Conservation (phyloP, 2,329 filamentous ascomycete species). For the Pseudocercospora crystallina region DNA sequence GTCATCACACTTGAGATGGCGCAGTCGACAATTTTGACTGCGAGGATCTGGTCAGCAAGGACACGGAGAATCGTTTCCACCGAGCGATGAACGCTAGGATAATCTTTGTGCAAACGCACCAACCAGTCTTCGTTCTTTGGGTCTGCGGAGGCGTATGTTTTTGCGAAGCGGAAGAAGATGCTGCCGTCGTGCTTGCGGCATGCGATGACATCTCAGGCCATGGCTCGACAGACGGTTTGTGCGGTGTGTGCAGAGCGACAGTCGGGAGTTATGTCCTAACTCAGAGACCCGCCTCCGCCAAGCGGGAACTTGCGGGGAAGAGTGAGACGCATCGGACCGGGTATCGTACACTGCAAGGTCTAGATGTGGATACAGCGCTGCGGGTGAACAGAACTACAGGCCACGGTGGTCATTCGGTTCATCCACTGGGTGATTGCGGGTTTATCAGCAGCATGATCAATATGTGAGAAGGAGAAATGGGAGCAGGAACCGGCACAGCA, state of each 20-base stretch:
- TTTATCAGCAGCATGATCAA: too few relatives aligned
- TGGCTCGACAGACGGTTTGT: neutral
- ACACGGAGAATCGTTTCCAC: neutral
- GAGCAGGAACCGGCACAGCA: too few relatives aligned
- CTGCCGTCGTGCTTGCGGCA: neutral
- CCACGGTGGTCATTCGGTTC: too few relatives aligned
- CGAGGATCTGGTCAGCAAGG: neutral
- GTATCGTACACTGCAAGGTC: too few relatives aligned
- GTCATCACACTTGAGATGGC: slow-evolving; percentile 35
- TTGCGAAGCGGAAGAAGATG: neutral
- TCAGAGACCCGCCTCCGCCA: neutral
- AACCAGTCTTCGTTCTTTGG: slow-evolving; percentile 28
- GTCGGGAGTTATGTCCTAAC: slow-evolving; percentile 12
- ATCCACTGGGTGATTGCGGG: too few relatives aligned
- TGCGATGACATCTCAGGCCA: slow-evolving; percentile 7
- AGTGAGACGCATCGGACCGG: too few relatives aligned
- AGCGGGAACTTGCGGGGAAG: too few relatives aligned
- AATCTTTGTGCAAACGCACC: slow-evolving; percentile 15
- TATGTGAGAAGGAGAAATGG: too few relatives aligned
- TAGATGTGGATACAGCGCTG: too few relatives aligned
- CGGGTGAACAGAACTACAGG: too few relatives aligned
- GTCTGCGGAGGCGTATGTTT: slow-evolving; percentile 7
- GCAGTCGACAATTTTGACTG: slow-evolving; percentile 30
- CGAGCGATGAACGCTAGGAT: too few relatives aligned
- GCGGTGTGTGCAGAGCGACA: neutral